Percentiles rank a stretch among this genome's conserved stretches.
Conservation (phyloP, 495 filamentous ascomycete genomes). For the Chaetomium cochliodes region DNA sequence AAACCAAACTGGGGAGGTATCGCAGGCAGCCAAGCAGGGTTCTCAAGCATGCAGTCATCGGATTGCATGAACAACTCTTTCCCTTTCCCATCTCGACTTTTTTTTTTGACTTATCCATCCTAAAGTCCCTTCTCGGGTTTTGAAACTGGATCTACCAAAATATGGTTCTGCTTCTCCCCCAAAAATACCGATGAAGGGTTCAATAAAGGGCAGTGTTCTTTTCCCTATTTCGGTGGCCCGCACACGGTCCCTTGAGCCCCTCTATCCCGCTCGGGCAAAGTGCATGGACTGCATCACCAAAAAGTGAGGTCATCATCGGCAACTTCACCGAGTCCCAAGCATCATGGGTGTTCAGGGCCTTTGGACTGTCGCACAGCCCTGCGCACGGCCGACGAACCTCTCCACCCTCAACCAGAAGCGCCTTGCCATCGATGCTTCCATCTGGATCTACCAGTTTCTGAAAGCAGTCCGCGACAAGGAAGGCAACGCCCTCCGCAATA, state of each 20-base stretch:
- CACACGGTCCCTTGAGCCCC: constrained; percentile 10
- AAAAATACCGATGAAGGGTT: background rate
- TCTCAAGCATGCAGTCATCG: background rate
- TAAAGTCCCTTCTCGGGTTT: no score
- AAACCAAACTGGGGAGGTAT: no score
- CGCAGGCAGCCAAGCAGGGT: constrained; percentile 22
- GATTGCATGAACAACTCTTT: background rate
- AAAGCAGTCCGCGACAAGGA: constrained; percentile 98
- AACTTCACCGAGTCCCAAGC: background rate
- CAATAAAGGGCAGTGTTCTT: background rate
- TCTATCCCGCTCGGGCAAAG: background rate
- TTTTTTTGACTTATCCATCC: background rate
- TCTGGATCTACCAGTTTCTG: constrained; percentile 99
- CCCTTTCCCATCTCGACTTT: background rate
- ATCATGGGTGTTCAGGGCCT: constrained; percentile 96
- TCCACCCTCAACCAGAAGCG: constrained; percentile 93
- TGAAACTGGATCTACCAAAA: background rate
- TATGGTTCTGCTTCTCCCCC: background rate
- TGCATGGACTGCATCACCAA: background rate
- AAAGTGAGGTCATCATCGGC: background rate
- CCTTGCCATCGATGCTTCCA: constrained; percentile 93
- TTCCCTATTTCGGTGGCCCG: background rate
- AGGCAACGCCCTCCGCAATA: constrained; percentile 92
- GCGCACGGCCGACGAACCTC: constrained; percentile 85
- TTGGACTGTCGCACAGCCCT: constrained; percentile 91